Percentiles rank a stretch among this genome's conserved stretches.
Conservation (phyloP, 495 filamentous ascomycete genomes). For the Xylaria telfairii region DNA sequence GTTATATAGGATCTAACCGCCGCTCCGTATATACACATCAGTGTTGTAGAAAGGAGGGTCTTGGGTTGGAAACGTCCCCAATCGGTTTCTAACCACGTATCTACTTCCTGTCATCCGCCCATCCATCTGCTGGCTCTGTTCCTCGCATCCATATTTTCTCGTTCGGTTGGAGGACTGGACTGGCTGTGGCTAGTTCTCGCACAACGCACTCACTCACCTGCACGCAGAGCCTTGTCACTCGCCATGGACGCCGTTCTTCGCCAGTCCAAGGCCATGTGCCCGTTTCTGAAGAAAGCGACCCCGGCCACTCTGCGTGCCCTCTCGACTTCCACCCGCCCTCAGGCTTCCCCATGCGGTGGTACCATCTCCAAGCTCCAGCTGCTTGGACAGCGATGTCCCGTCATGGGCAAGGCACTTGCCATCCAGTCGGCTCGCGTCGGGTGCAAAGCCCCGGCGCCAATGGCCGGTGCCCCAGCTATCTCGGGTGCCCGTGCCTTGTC, state of each 20-base stretch:
- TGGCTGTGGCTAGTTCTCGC: background rate
- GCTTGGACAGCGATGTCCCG: conserved; percentile 90
- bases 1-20: background rate
- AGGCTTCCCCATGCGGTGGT: conserved; percentile 77
- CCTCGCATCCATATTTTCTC: background rate
- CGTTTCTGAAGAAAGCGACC: conserved; percentile 93
- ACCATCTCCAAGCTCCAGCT: conserved; percentile 97
- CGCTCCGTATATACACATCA: background rate
- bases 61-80: background rate
- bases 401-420: conserved; percentile 97
- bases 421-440: conserved; percentile 72
- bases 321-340: conserved; percentile 76
- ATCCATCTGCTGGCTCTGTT: background rate
- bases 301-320: conserved; percentile 87
- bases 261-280: conserved; percentile 94
- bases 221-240: background rate
- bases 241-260: conserved; percentile 92
- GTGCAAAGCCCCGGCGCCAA: conserved; percentile 27
- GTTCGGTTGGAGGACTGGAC: background rate
- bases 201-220: background rate
- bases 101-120: background rate
- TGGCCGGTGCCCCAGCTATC: conserved; percentile 45
- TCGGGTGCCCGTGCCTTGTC: conserved; percentile 53
- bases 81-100: background rate
- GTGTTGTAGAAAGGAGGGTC: conserved; percentile 4